A percentile compares a stretch with the other conserved stretches of the same genome.
Evolutionary conservation across 257 asterid genomes (phyloP).

Genomic region (Plantago ovata): DNA sequence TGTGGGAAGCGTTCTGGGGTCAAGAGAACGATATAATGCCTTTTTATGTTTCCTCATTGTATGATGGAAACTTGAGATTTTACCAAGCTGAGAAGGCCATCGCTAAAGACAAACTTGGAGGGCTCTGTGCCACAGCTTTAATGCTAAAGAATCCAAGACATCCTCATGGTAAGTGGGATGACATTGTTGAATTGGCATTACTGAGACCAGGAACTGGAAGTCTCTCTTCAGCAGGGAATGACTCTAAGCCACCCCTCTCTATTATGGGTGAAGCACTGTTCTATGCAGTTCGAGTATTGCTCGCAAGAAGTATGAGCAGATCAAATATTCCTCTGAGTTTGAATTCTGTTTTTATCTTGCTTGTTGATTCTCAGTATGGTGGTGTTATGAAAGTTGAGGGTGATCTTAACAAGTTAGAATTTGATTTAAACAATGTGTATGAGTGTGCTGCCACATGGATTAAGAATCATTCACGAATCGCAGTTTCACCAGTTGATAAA

Average conservation of each 20-base stretch:
- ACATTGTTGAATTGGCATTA: conserved; percentile 75
- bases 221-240: conserved; percentile 37
- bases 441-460: conserved; percentile 89
- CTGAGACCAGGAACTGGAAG: conserved; percentile 62
- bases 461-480: conserved; percentile 52
- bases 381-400: conserved; percentile 89
- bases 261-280: conserved; percentile 74
- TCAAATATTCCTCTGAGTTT: conserved; percentile 66
- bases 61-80: conserved; percentile 63
- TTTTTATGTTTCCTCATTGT: conserved; percentile 69
- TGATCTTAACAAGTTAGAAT: conserved; percentile 72
- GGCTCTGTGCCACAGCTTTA: conserved; percentile 87
- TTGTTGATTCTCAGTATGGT: conserved; percentile 84
- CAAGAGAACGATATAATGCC: conserved; percentile 58
- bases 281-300: conserved; percentile 78
- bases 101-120: conserved; percentile 66
- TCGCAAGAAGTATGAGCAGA: conserved; percentile 85
- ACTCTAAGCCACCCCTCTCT: conserved; percentile 42
- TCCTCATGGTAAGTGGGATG: conserved; percentile 97
- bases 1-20: conserved; percentile 98
- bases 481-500: conserved; percentile 78
- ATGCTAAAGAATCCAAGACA: conserved; percentile 95
- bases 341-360: conserved; percentile 66
- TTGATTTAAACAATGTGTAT: conserved; percentile 62
- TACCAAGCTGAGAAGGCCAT: conserved; percentile 84